phyloP scores from a whole-genome alignment of 2,329 filamentous ascomycete genomes.

The Pseudocercospora ulei region DNA sequence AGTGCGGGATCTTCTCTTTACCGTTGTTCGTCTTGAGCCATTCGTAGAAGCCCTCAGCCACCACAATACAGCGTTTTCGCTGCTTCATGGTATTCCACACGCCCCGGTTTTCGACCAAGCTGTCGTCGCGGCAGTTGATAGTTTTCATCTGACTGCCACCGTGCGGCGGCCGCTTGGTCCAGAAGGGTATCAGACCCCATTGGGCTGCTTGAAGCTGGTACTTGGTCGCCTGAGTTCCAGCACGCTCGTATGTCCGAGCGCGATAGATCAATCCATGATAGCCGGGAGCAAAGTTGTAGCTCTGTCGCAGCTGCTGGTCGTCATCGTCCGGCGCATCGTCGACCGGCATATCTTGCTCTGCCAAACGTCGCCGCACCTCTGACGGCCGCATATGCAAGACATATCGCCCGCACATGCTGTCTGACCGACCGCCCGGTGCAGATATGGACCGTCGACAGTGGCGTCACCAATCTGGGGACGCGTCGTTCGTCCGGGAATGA shows the following conservation, averaged over 20 bases:
- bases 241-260: constrained; percentile 55
- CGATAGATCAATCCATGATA: constrained; percentile 79
- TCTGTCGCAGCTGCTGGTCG: constrained; percentile 62
- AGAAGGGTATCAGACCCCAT: constrained; percentile 90
- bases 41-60: constrained; percentile 92
- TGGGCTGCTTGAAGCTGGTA: constrained; percentile 90
- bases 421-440: background rate
- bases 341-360: constrained; percentile 63
- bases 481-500: constrained; percentile 1
- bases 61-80: constrained; percentile 73
- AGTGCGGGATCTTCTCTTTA: constrained; percentile 78
- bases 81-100: constrained; percentile 93
- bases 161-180: constrained; percentile 76
- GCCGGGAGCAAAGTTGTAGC: constrained; percentile 87
- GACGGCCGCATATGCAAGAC: constrained; percentile 53
- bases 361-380: constrained; percentile 62
- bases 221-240: constrained; percentile 38
- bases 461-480: constrained; percentile 11
- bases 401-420: constrained; percentile 58
- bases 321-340: constrained; percentile 60
- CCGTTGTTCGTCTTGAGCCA: constrained; percentile 73
- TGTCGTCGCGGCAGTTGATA: constrained; percentile 92
- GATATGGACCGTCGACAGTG: background rate
- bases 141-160: constrained; percentile 72
- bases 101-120: constrained; percentile 61